Evolutionary conservation across 495 filamentous ascomycete genomes (phyloP).

Genomic region (Recurvomyces mirabilis): DNA sequence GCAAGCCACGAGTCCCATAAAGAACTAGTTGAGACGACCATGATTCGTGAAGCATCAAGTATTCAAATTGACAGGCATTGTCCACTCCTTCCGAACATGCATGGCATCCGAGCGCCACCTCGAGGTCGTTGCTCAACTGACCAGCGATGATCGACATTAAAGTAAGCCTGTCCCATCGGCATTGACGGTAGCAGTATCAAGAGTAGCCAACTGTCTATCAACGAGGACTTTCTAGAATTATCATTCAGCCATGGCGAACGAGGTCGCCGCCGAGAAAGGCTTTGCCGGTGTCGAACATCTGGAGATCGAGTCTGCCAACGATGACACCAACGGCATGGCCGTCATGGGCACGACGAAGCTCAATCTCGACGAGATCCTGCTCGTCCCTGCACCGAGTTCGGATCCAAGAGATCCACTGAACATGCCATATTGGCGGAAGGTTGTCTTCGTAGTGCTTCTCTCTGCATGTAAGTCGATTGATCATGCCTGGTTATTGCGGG

Average conservation of each 20-base stretch:
- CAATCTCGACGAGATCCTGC: background rate
- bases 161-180: no score
- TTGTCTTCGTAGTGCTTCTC: conserved; percentile 10
- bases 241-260: background rate
- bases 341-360: background rate
- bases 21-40: no score
- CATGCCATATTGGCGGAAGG: conserved; percentile 9
- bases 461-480: background rate
- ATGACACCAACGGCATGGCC: background rate
- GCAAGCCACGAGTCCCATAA: no score
- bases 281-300: background rate
- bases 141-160: no score
- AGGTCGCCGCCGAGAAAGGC: background rate
- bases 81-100: no score
- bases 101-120: no score
- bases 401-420: conserved; percentile 12
- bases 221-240: no score
- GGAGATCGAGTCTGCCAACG: background rate
- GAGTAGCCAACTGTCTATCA: no score
- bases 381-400: background rate
- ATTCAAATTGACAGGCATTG: no score
- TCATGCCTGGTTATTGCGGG: background rate
- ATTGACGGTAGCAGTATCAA: no score
- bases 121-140: no score
- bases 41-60: no score